Evolutionary conservation across 441 rosid species (phyloP), one percentile per base, ranked within the genome.

Genomic region (Erodium trifolium): DNA sequence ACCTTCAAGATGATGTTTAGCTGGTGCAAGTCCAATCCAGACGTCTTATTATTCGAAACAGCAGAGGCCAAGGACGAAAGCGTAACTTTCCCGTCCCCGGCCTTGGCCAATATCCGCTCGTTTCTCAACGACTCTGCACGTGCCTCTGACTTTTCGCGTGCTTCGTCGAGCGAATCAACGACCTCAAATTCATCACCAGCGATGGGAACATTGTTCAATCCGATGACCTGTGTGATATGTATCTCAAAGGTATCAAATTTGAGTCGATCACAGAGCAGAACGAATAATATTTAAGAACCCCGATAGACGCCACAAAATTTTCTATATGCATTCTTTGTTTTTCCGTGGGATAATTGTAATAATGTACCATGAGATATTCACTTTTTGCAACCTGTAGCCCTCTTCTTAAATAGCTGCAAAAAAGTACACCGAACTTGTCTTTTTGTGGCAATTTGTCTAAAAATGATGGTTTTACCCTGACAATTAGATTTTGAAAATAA

Each of bases 121-220:
- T 90, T 72, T 66, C 96, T 79, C 81, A 94, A 78, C 71, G 85
- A 71, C 78, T 80, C 82, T 1, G 89, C 97, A 74, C 90, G 73
- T 47, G 79, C 76, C 72, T 90, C 96, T 57, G 99, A 97, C 82
- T 70, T 83, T 78, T 86, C 91, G 67, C 97, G 96, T 35, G 99
- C 99, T 71, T 82, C 74, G 77, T 94, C 96, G 71, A 94, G 90
- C 68, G 92, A 85, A 35, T 75, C 80, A 75, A 86, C 88, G 29
- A 88, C 93, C 85, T 91, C 96, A 74, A 94, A 94, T 70, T 84
- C 99, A 72, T 94, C 97, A 68, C 97, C 99, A 71, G 99, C 97
- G 71, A 79, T 68, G 4, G 94, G 91, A 68, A 94, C 99, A 66
- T 83, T 82, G 78, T 83, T 84, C 81, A 91, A 83, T 67, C 99